A percentile compares a stretch with the other conserved stretches of the same genome.
Evolutionary conservation across 1,284 basidiomycete genomes (phyloP).

Genomic region (Pyrrhoderma noxium): DNA sequence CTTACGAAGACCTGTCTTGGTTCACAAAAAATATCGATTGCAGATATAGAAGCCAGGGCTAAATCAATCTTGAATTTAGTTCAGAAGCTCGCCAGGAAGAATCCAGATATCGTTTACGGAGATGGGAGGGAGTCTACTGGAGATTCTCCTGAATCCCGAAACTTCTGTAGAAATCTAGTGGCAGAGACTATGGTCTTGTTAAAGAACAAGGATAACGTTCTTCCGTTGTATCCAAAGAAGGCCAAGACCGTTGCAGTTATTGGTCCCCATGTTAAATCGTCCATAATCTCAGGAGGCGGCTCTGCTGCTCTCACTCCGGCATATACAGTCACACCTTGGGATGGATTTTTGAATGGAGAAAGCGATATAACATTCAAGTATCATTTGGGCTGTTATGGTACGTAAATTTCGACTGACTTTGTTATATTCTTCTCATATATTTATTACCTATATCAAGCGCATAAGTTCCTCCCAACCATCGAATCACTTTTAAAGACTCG

Average conservation of each 20-base stretch:
- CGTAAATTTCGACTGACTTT: constrained; percentile 17
- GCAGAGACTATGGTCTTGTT: constrained; percentile 62
- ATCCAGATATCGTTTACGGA: constrained; percentile 57
- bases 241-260: constrained; percentile 37
- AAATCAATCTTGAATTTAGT: constrained; percentile 47
- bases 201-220: constrained; percentile 51
- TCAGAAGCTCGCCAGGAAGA: constrained; percentile 49
- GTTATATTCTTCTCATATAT: constrained; percentile 5
- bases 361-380: constrained; percentile 41
- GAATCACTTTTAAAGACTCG: constrained; percentile 46
- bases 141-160: constrained; percentile 47
- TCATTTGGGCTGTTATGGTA: constrained; percentile 55
- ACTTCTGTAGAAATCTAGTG: constrained; percentile 52
- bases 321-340: constrained; percentile 47
- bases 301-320: constrained; percentile 40
- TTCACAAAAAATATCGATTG: constrained; percentile 45
- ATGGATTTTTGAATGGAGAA: constrained; percentile 47
- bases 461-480: constrained; percentile 56
- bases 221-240: constrained; percentile 32
- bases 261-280: constrained; percentile 38
- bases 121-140: constrained; percentile 54
- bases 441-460: constrained; percentile 33
- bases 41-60: constrained; percentile 51
- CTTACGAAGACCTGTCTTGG: constrained; percentile 51
- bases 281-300: constrained; percentile 44